A percentile compares a stretch with the other conserved stretches of the same genome.
Evolutionary conservation across 2,329 filamentous ascomycete genomes (phyloP).

Genomic region (Sphaerulina vaccinii): DNA sequence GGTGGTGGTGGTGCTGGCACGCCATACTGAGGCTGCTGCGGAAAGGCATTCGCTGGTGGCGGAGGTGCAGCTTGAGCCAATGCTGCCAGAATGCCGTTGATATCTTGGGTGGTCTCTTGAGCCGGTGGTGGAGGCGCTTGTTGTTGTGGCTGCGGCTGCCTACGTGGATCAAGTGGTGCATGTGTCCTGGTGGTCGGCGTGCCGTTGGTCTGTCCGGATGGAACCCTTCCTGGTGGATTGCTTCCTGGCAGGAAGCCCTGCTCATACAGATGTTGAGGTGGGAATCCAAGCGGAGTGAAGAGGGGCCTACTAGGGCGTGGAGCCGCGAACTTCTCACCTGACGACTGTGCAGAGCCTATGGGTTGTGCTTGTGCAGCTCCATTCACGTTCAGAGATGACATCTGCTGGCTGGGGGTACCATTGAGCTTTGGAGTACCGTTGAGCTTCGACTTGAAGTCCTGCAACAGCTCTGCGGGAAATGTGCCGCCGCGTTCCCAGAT

Average conservation of each 20-base stretch:
- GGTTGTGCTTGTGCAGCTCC: background rate
- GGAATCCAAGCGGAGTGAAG: slow-evolving; percentile 33
- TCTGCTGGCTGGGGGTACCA: slow-evolving; percentile 15
- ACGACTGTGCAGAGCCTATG: slow-evolving; percentile 5
- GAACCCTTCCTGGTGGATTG: slow-evolving; percentile 17
- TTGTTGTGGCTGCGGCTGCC: slow-evolving; percentile 13
- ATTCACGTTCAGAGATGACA: slow-evolving; percentile 14
- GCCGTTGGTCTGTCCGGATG: slow-evolving; percentile 21
- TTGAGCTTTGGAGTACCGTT: slow-evolving; percentile 24
- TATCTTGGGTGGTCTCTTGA: slow-evolving; percentile 30
- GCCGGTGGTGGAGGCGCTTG: slow-evolving; percentile 14
- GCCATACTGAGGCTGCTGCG: slow-evolving; percentile 14
- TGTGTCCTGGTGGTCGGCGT: slow-evolving; percentile 10
- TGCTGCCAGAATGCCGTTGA: slow-evolving; percentile 39
- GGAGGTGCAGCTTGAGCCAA: slow-evolving; percentile 33
- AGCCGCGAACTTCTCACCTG: slow-evolving; percentile 34
- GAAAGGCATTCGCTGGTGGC: slow-evolving; percentile 26
- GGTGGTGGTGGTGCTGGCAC: slow-evolving; percentile 24
- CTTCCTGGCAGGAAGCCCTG: slow-evolving; percentile 32
- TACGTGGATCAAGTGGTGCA: slow-evolving; percentile 13
- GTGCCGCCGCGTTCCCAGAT: slow-evolving; percentile 97
- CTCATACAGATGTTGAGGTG: slow-evolving; percentile 34
- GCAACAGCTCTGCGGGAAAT: slow-evolving; percentile 77
- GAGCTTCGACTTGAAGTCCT: slow-evolving; percentile 71
- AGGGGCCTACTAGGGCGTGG: slow-evolving; percentile 33